A percentile compares a stretch with the other conserved stretches of the same genome.
Conservation (phyloP, 2,329 filamentous ascomycete genomes). For the Neopestalotiopsis clavispora region DNA sequence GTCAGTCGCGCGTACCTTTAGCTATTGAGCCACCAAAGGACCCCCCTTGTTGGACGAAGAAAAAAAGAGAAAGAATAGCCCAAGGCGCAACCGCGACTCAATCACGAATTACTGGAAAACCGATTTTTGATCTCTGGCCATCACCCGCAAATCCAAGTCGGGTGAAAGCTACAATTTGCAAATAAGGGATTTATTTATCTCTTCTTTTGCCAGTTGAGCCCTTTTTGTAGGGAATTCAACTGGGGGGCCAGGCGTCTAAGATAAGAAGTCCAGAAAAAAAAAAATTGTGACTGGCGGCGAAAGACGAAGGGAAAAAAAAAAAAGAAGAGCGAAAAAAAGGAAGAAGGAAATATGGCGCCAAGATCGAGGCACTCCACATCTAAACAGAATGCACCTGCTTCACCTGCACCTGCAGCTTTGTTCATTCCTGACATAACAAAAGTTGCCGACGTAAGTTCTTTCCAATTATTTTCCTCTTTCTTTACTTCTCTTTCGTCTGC, state of each 20-base stretch:
- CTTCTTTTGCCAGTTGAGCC: too few species aligned
- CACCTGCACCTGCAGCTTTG: not conserved
- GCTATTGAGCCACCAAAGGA: not conserved
- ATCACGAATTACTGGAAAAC: too few species aligned
- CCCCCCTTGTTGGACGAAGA: not conserved
- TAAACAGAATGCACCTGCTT: not conserved
- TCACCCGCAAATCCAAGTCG: too few species aligned
- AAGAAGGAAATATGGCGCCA: conserved; percentile 1
- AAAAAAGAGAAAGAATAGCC: not conserved
- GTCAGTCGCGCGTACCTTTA: not conserved
- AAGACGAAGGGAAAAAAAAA: conserved; percentile 6
- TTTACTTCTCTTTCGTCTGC: too few species aligned
- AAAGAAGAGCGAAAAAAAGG: not conserved
- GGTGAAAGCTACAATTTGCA: too few species aligned
- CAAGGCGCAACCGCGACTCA: not conserved
- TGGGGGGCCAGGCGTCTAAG: not conserved
- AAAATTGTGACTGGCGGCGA: not conserved
- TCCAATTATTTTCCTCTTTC: not conserved
- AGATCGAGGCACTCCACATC: conserved; percentile 13
- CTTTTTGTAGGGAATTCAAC: too few species aligned
- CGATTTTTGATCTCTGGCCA: too few species aligned
- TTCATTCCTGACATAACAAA: conserved; percentile 9
- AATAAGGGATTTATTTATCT: too few species aligned
- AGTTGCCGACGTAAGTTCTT: conserved; percentile 7
- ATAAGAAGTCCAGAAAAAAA: not conserved